phyloP scores from a whole-genome alignment of 331 rosid species.

The Dryas integrifolia region DNA sequence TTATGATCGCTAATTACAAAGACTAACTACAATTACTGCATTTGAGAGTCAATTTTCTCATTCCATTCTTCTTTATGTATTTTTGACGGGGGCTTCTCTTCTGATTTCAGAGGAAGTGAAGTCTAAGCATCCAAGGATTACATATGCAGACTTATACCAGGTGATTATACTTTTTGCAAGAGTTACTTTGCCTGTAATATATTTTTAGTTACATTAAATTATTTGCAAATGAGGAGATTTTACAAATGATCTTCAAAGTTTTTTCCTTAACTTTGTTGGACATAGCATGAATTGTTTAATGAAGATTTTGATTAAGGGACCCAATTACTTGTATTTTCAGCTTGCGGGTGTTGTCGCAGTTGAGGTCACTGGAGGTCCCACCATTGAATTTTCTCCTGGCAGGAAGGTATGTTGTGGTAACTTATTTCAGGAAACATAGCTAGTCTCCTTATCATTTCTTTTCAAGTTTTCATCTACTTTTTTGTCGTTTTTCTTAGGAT shows the following conservation, averaged over 20 bases:
- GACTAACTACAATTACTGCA: background rate
- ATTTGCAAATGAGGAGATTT: slow-evolving; percentile 3
- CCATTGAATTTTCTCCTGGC: slow-evolving; percentile 78
- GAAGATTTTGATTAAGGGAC: background rate
- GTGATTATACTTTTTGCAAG: slow-evolving; percentile 44
- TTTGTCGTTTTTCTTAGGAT: slow-evolving; percentile 31
- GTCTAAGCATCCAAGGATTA: slow-evolving; percentile 61
- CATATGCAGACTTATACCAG: slow-evolving; percentile 87
- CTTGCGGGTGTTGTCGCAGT: slow-evolving; percentile 98
- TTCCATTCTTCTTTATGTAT: background rate
- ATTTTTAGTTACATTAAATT: background rate
- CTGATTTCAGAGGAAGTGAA: slow-evolving; percentile 78
- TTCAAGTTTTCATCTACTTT: slow-evolving; percentile 16
- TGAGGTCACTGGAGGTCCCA: slow-evolving; percentile 97
- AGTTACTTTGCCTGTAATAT: slow-evolving; percentile 10
- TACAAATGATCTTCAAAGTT: background rate
- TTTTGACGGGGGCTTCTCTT: slow-evolving; percentile 29
- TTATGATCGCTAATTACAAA: background rate
- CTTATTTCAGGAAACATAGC: slow-evolving; percentile 27
- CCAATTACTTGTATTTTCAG: slow-evolving; percentile 37
- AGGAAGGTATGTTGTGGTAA: slow-evolving; percentile 53
- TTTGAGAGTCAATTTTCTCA: background rate
- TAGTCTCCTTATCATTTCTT: background rate
- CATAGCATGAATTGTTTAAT: background rate
- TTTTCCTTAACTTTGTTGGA: background rate